Percentiles rank a stretch among this genome's conserved stretches.
Evolutionary conservation across 495 filamentous ascomycete species (phyloP).

Genomic region (Ramalina peruviana): DNA sequence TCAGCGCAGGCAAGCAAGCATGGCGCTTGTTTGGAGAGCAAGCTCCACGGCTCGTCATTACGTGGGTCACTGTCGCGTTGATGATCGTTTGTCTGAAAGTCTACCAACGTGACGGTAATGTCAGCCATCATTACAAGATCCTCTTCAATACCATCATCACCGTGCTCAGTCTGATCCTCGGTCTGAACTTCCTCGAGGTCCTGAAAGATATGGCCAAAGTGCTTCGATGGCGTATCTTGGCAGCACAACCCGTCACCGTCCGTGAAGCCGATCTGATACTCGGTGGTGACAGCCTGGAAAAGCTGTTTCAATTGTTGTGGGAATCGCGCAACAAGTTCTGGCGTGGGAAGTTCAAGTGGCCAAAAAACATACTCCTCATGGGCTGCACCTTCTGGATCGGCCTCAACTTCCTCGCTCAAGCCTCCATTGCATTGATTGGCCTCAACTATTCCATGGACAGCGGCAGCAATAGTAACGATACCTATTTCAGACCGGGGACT

Average conservation of each 20-base stretch:
- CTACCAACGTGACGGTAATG: constrained; percentile 2
- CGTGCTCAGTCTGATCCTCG: constrained; percentile 10
- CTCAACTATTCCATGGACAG: constrained; percentile 11
- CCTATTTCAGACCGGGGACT: constrained; percentile 2
- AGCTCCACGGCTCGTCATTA: constrained; percentile 2
- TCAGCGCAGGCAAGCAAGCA: constrained; percentile 7
- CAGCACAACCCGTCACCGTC: constrained; percentile 2
- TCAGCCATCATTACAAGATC: constrained; percentile 5
- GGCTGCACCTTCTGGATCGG: not conserved
- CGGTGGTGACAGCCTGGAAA: constrained; percentile 9
- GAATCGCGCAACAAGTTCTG: constrained; percentile 4
- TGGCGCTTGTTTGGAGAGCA: constrained; percentile 5
- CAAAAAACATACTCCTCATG: not conserved
- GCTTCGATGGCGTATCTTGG: constrained; percentile 13
- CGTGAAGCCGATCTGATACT: constrained; percentile 14
- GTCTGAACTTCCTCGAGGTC: constrained; percentile 17
- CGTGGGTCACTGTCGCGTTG: constrained; percentile 5
- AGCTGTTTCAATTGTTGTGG: constrained; percentile 5
- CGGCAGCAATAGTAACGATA: constrained; percentile 5
- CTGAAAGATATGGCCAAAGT: constrained; percentile 16
- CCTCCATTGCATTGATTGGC: constrained; percentile 10
- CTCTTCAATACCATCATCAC: constrained; percentile 15
- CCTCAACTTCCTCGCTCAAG: constrained; percentile 9
- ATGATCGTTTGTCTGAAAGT: constrained; percentile 6
- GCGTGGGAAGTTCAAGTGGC: no score